These are phyloP conservation scores for Chlamydomonas schloesseri DNA, from an alignment of 139 green algal genomes.

Conservation along the genomic window DNA sequence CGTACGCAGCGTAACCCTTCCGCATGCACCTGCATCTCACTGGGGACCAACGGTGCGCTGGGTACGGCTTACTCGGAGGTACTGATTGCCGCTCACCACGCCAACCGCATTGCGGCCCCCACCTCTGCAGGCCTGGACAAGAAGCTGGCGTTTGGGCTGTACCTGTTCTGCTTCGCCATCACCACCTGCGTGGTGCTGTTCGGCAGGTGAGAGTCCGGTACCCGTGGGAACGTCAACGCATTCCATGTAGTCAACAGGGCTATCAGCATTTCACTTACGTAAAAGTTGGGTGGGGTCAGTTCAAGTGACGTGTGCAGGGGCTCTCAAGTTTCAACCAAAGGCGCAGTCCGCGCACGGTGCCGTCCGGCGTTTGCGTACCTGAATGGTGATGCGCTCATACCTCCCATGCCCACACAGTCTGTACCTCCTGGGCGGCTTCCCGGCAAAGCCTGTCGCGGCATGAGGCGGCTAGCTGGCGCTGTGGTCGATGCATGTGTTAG, in stretches of 20 bases:
- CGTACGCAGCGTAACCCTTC: conserved; percentile 44
- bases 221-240: no score
- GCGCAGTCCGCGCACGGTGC: no score
- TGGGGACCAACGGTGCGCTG: no score
- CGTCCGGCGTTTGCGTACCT: no score
- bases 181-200: conserved; percentile 20
- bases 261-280: no score
- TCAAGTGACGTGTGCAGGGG: no score
- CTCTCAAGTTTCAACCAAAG: no score
- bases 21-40: background rate
- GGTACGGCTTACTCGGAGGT: background rate
- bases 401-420: background rate
- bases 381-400: no score
- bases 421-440: conserved; percentile 47
- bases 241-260: no score
- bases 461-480: no score
- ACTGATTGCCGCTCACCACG: background rate
- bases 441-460: background rate
- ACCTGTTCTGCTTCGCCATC: conserved; percentile 17
- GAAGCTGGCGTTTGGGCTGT: conserved; percentile 52
- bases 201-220: background rate
- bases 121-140: background rate
- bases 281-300: no score
- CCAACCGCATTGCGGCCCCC: background rate
- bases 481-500: no score